Conservation (phyloP, 257 asterid genomes). For the Dorcoceras hygrometricum region DNA sequence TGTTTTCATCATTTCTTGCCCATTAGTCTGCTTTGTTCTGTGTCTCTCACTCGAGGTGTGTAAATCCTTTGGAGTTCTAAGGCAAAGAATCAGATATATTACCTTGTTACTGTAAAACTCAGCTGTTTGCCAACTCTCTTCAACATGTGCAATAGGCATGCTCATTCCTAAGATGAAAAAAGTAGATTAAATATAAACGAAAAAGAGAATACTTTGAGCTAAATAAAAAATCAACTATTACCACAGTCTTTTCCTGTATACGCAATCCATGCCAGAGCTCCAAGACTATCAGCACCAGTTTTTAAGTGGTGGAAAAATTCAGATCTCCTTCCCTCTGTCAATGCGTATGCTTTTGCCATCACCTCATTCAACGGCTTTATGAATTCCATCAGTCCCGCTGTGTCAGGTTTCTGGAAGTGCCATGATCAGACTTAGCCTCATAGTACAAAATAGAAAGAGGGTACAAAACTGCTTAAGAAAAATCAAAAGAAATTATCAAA, state of each 20-base stretch:
- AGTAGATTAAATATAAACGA: constrained; percentile 17
- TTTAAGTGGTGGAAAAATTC: constrained; percentile 82
- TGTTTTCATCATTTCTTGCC: background rate
- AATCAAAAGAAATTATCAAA: constrained; percentile 9
- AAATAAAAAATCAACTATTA: constrained; percentile 28
- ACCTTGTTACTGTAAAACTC: constrained; percentile 96
- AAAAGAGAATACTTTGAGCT: constrained; percentile 1
- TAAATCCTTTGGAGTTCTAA: background rate
- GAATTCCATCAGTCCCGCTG: constrained; percentile 66
- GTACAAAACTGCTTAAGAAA: constrained; percentile 8
- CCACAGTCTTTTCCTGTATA: constrained; percentile 94
- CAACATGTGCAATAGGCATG: constrained; percentile 96
- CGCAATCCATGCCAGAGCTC: constrained; percentile 92
- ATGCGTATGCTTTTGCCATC: constrained; percentile 55
- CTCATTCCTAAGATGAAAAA: constrained; percentile 60
- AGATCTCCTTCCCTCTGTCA: constrained; percentile 84
- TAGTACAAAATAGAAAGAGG: constrained; percentile 15
- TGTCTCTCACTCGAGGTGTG: background rate
- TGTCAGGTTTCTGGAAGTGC: constrained; percentile 77
- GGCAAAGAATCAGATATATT: constrained; percentile 13
- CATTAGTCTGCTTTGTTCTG: background rate
- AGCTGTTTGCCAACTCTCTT: constrained; percentile 99
- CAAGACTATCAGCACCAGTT: constrained; percentile 84
- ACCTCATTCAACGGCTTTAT: constrained; percentile 82
- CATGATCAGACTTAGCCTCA: constrained; percentile 19